Evolutionary conservation across 192 early-diverging fungal genomes (phyloP).

Genomic region (Rhizoclosmatium sp.): DNA sequence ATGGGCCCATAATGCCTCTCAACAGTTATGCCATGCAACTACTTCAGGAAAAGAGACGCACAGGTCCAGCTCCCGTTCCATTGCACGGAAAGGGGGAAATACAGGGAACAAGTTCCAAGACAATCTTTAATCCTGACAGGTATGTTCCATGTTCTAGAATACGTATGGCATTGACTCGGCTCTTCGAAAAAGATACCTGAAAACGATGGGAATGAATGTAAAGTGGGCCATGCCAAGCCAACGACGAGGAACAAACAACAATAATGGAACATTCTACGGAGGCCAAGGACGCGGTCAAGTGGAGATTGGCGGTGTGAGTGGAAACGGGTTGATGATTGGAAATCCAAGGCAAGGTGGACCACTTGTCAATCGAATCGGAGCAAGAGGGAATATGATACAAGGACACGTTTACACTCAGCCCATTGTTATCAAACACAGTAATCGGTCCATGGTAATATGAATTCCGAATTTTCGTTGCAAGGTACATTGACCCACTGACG

Average conservation of each 20-base stretch:
- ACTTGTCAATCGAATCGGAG: neutral
- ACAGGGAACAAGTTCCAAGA: conserved; percentile 36
- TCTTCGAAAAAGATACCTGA: conserved; percentile 41
- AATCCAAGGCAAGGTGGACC: neutral
- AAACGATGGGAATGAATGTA: conserved; percentile 53
- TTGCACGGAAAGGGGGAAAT: conserved; percentile 11
- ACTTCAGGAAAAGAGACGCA: neutral
- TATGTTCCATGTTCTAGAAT: neutral
- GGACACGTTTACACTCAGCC: conserved; percentile 53
- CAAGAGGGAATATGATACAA: conserved; percentile 5
- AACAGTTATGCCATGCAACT: neutral
- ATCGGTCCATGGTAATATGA: conserved; percentile 17
- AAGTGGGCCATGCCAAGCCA: conserved; percentile 30
- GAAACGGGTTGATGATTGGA: neutral
- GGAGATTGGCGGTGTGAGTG: conserved; percentile 13
- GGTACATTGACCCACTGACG: neutral
- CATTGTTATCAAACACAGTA: conserved; percentile 44
- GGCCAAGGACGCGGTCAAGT: neutral
- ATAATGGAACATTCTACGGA: neutral
- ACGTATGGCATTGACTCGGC: neutral
- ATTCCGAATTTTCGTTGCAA: neutral
- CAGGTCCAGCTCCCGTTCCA: conserved; percentile 21
- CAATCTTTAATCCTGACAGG: conserved; percentile 51
- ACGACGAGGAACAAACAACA: neutral
- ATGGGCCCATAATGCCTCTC: neutral